Evolutionary conservation across 441 rosid genomes (phyloP).

Genomic region (Erysimum cheiri): DNA sequence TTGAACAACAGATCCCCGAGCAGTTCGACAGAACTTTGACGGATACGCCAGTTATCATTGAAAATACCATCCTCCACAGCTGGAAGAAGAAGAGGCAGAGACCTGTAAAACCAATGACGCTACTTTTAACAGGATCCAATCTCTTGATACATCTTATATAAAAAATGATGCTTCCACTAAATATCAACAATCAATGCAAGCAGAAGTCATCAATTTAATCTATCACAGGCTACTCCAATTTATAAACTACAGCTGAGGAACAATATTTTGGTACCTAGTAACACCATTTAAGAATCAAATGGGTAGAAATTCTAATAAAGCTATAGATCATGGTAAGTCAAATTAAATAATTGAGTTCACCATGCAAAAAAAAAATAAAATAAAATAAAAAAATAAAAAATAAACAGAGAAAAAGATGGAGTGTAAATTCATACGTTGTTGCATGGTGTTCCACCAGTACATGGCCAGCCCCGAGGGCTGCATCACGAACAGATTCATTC

Average conservation of each 20-base stretch:
- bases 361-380: constrained; percentile 27
- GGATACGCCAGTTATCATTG: constrained; percentile 98
- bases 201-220: not conserved
- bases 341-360: not conserved
- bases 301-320: constrained; percentile 15
- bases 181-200: not conserved
- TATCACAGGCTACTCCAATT: not conserved
- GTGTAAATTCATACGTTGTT: constrained; percentile 65
- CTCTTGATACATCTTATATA: constrained; percentile 4
- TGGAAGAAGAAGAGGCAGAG: constrained; percentile 98
- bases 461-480: constrained; percentile 99
- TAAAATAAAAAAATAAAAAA: no score
- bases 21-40: constrained; percentile 99
- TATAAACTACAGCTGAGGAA: constrained; percentile 15
- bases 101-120: constrained; percentile 55
- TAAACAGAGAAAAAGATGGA: constrained; percentile 26
- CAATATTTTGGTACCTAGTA: not conserved
- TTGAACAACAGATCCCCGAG: constrained; percentile 98
- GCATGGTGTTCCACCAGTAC: constrained; percentile 99
- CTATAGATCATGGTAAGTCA: constrained; percentile 22
- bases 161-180: constrained; percentile 5
- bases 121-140: not conserved
- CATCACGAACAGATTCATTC: constrained; percentile 99
- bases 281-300: constrained; percentile 2
- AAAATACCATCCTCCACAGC: constrained; percentile 99